These are phyloP conservation scores for Raphanus hybrid DNA, from an alignment of 441 rosid species.

Conservation along the genomic window DNA sequence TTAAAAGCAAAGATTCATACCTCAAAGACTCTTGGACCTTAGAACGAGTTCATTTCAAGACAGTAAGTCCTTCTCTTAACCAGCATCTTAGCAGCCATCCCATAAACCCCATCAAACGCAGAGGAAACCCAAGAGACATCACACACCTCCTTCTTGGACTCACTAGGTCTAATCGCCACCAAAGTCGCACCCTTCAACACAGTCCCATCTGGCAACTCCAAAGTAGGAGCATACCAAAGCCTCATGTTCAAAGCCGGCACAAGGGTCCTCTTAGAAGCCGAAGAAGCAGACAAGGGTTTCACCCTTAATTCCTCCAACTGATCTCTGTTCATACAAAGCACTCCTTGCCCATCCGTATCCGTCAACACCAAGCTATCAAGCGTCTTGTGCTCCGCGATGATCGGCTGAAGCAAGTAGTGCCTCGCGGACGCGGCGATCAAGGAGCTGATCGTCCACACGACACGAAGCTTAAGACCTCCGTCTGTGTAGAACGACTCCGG, in stretches of 20 bases:
- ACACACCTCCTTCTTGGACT: conserved; percentile 58
- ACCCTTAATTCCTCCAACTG: conserved; percentile 84
- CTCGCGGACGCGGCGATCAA: conserved; percentile 89
- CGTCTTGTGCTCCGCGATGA: conserved; percentile 76
- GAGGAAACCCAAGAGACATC: conserved; percentile 73
- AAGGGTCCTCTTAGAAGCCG: conserved; percentile 84
- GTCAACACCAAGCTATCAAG: conserved; percentile 75
- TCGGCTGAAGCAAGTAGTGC: conserved; percentile 84
- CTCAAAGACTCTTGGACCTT: conserved; percentile 32
- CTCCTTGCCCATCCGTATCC: conserved; percentile 87
- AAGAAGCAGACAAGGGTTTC: conserved; percentile 80
- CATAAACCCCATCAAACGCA: conserved; percentile 80
- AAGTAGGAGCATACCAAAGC: conserved; percentile 83
- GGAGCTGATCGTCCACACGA: conserved; percentile 93
- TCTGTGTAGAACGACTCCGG: conserved; percentile 92
- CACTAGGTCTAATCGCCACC: conserved; percentile 86
- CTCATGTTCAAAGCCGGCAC: conserved; percentile 94
- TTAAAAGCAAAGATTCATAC: conserved; percentile 41
- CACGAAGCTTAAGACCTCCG: conserved; percentile 85
- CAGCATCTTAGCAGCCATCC: conserved; percentile 80
- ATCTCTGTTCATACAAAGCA: conserved; percentile 80
- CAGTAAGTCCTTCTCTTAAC: conserved; percentile 86
- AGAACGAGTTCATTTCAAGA: conserved; percentile 94
- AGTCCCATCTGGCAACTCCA: conserved; percentile 76
- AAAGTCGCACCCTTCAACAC: conserved; percentile 82